These are phyloP conservation scores for Aspergillus clavatus DNA, from an alignment of 2,329 filamentous ascomycete species.

Conservation along the genomic window DNA sequence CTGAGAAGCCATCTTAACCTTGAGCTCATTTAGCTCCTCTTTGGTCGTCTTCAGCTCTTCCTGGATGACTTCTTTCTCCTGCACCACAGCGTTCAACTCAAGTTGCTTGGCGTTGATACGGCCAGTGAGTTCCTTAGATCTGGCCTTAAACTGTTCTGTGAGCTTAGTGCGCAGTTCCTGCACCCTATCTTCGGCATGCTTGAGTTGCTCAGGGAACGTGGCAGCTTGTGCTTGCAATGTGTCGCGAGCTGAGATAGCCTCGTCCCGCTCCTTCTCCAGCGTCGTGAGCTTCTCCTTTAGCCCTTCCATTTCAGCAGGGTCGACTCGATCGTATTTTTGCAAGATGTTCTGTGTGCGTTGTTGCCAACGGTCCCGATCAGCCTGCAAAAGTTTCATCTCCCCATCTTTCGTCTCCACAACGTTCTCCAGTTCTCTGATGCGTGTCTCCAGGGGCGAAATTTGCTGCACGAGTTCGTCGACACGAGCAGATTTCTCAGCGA, in stretches of 20 bases:
- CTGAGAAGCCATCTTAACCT: constrained; percentile 50
- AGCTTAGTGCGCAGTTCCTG: constrained; percentile 46
- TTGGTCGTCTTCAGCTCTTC: constrained; percentile 60
- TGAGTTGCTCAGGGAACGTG: constrained; percentile 45
- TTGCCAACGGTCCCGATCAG: constrained; percentile 91
- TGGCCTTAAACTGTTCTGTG: constrained; percentile 50
- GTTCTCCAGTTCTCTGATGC: constrained; percentile 76
- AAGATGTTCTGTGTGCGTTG: constrained; percentile 94
- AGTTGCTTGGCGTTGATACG: constrained; percentile 53
- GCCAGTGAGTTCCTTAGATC: constrained; percentile 59
- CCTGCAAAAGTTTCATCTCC: constrained; percentile 81
- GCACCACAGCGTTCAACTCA: constrained; percentile 44
- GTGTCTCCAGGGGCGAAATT: constrained; percentile 76
- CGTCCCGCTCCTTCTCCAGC: constrained; percentile 63
- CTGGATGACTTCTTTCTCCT: constrained; percentile 66
- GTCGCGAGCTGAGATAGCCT: constrained; percentile 53
- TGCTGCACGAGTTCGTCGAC: constrained; percentile 69
- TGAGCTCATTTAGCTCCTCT: constrained; percentile 49
- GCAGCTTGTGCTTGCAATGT: constrained; percentile 49
- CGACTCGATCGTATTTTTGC: constrained; percentile 90
- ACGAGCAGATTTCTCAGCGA: constrained; percentile 68
- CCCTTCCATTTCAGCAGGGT: constrained; percentile 86
- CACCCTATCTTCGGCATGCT: constrained; percentile 44
- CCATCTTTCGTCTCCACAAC: constrained; percentile 76
- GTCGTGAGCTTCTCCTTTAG: constrained; percentile 71